phyloP scores from a whole-genome alignment of 2,329 filamentous ascomycete genomes.

The Pestalotiopsis sp. region DNA sequence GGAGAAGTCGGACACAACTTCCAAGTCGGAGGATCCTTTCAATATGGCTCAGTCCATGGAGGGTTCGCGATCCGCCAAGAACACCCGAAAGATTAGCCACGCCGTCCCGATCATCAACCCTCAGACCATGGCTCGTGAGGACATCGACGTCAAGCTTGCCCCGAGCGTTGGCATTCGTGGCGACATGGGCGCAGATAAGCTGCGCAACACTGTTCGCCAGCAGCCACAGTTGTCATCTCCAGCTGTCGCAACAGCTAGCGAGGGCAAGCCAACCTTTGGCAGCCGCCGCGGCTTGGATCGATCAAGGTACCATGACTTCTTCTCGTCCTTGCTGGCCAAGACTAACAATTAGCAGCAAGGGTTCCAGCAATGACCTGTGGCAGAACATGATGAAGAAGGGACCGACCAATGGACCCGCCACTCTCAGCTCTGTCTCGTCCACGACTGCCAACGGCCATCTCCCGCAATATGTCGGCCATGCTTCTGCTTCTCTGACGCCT shows the following conservation, averaged over 20 bases:
- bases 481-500: conserved; percentile 52
- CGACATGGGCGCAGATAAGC: conserved; percentile 5
- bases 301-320: conserved; percentile 29
- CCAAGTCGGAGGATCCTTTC: conserved; percentile 28
- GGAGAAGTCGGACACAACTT: not conserved
- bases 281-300: conserved; percentile 27
- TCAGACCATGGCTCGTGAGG: conserved; percentile 18
- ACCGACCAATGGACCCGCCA: conserved; percentile 47
- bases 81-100: conserved; percentile 30
- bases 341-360: conserved; percentile 35
- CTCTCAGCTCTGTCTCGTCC: conserved; percentile 53
- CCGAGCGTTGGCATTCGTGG: not conserved
- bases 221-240: conserved; percentile 15
- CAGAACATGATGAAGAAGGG: conserved; percentile 54
- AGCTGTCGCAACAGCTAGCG: conserved; percentile 11
- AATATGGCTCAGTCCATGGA: conserved; percentile 21
- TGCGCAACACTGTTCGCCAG: conserved; percentile 15
- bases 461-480: conserved; percentile 55
- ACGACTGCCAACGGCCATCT: conserved; percentile 57
- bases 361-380: conserved; percentile 48
- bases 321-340: no score
- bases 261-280: conserved; percentile 20
- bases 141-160: conserved; percentile 13
- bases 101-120: conserved; percentile 37
- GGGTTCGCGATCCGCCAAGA: conserved; percentile 26